Conservation (phyloP, 345 rosid species). For the Corchorus olitorius region DNA sequence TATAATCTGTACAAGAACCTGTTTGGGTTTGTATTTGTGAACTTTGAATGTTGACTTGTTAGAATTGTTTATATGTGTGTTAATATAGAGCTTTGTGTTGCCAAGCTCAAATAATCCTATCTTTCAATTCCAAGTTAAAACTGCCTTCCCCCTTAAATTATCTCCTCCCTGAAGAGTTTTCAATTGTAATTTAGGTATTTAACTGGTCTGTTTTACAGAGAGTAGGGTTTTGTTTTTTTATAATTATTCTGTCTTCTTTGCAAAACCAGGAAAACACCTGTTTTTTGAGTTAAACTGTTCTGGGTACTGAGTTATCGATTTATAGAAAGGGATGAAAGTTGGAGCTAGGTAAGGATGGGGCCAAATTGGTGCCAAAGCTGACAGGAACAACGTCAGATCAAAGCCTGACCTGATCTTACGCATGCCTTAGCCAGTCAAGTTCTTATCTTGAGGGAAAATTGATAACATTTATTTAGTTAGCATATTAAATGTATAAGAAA, state of each 20-base stretch:
- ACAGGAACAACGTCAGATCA: not conserved
- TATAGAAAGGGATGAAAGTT: not conserved
- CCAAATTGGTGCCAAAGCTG: not conserved
- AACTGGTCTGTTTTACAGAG: not conserved
- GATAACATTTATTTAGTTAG: not conserved
- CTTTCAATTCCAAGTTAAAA: not conserved
- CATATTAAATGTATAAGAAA: not conserved
- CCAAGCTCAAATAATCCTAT: not conserved
- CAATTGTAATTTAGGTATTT: not conserved
- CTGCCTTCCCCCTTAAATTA: not conserved
- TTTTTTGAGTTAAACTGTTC: not conserved
- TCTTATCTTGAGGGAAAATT: not conserved
- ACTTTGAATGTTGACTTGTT: constrained; percentile 4
- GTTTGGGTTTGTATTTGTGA: not conserved
- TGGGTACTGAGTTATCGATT: not conserved
- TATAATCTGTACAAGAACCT: not conserved
- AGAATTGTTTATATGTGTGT: not conserved
- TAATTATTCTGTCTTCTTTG: not conserved
- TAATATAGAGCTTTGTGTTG: not conserved
- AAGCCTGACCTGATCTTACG: not conserved
- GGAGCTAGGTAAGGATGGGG: not conserved
- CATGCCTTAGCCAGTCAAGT: not conserved
- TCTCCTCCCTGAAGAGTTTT: not conserved
- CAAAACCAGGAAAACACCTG: not conserved
- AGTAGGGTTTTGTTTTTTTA: too few species aligned